A percentile compares a stretch with the other conserved stretches of the same genome.
phyloP scores from a whole-genome alignment of 1,284 basidiomycete genomes.

The Ceratobasidium papillatum region DNA sequence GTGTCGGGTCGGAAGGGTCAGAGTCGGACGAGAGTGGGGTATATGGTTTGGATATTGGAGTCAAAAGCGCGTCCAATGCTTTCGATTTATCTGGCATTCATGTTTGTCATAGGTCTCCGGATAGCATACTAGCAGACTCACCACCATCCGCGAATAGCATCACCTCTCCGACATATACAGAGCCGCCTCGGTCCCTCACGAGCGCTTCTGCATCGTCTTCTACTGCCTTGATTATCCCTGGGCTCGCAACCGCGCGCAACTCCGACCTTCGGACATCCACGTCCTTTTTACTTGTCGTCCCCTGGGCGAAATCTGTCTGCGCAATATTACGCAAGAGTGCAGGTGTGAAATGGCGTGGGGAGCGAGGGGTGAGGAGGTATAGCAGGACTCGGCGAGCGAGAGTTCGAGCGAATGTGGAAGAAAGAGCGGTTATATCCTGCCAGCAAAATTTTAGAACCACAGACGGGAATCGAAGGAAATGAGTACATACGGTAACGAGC shows the following conservation, averaged over 20 bases:
- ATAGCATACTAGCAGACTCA: conserved; percentile 53
- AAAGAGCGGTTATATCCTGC: conserved; percentile 58
- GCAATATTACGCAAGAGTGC: conserved; percentile 72
- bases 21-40: conserved; percentile 56
- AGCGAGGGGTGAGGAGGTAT: conserved; percentile 81
- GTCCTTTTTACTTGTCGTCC: conserved; percentile 83
- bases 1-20: conserved; percentile 50
- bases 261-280: conserved; percentile 67
- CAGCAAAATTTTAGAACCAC: background rate
- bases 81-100: conserved; percentile 68
- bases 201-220: conserved; percentile 65
- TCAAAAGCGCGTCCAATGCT: conserved; percentile 67
- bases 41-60: conserved; percentile 61
- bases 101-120: background rate
- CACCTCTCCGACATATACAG: conserved; percentile 77
- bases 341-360: conserved; percentile 82
- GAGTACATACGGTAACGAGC: conserved; percentile 67
- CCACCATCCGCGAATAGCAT: conserved; percentile 84
- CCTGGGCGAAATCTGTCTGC: conserved; percentile 71
- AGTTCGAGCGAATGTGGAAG: conserved; percentile 23
- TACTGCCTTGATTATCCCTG: conserved; percentile 72
- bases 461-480: conserved; percentile 47
- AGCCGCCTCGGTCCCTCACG: conserved; percentile 77
- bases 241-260: conserved; percentile 73
- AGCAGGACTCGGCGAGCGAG: conserved; percentile 75